Base-by-base conservation (phyloP, 75 land plant genomes). In the Ceratopteris richardii region DNA sequence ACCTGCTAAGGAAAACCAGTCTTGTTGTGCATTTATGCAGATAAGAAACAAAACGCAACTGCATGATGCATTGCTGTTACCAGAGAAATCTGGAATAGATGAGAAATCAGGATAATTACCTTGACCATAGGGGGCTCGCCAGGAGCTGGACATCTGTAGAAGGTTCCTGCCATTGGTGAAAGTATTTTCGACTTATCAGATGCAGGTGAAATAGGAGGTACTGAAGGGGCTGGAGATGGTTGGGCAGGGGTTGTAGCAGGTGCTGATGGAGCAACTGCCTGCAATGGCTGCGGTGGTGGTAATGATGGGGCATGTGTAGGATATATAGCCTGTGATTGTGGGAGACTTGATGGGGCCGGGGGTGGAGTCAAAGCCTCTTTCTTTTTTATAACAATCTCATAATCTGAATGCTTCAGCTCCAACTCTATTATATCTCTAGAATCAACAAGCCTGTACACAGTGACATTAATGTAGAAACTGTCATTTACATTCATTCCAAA, bases 111-210 rank as follows among this genome's bases (percentile, higher is more conserved):
- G 42, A 40, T 23, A 51, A 28, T 57, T 39, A 89, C 95, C 95
- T 89, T 89, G 31, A 86, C 90, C 78, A 82, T 82, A 48, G 84
- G 58, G 1, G 78, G 80, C 65, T 77, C 76, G 19, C 82, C 86
- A 66, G 95, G 95, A 33, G 51, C 83, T 48, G 90, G 84, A 60
- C 79, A 58, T 30, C 80, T 51, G 53, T 89, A 89, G 58, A 89
- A 85, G 12, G 83, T 89, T 25, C 95, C 90, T 24, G 95, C 83
- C 95, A 89, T 89, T 10, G 95, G 95, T 19, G 82, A 71, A 28
- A 80, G 80, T 66, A 89, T 68, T 53, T 79, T 74, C 0, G 73
- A 68, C 37, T 44, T 26, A 29, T 63, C 61, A 46, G 66, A 51
- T 22, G 52, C 73, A 20, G 55, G 37, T 4, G 37, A 33, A 9